phyloP scores from a whole-genome alignment of 2,329 filamentous ascomycete genomes.

The Tricladium varicosporioides region DNA sequence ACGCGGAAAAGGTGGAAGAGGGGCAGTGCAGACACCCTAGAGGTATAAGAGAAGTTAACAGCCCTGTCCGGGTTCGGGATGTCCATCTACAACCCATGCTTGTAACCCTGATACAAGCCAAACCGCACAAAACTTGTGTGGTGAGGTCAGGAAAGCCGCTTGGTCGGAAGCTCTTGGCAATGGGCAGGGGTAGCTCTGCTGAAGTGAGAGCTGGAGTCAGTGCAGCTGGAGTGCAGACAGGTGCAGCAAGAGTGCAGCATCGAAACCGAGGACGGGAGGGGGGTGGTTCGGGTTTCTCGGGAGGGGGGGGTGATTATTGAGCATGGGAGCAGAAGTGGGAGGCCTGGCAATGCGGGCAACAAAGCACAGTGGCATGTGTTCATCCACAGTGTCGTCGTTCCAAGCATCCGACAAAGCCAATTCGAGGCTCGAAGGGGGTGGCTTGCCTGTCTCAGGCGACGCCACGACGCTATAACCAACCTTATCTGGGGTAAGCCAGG shows the following conservation, averaged over 20 bases:
- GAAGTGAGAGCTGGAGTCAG: constrained; percentile 7
- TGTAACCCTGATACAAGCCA: constrained; percentile 34
- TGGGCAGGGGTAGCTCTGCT: neutral
- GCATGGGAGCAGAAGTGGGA: too few species aligned
- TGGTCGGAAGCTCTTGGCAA: constrained; percentile 26
- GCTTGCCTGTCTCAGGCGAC: constrained; percentile 32
- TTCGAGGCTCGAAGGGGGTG: constrained; percentile 27
- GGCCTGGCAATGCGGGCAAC: too few species aligned
- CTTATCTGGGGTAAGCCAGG: constrained; percentile 32
- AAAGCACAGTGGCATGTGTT: constrained; percentile 18
- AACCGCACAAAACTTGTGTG: constrained; percentile 31
- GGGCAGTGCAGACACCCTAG: constrained; percentile 49
- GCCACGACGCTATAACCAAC: constrained; percentile 26
- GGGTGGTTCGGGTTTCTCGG: neutral
- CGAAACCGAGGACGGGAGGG: neutral
- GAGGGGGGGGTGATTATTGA: neutral
- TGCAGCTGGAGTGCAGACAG: neutral
- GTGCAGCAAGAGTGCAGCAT: too few species aligned
- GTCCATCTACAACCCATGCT: constrained; percentile 29
- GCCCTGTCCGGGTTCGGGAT: constrained; percentile 33
- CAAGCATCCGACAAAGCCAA: neutral
- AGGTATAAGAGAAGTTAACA: constrained; percentile 48
- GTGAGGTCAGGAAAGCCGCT: constrained; percentile 29
- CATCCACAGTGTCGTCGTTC: constrained; percentile 19
- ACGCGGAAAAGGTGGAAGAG: constrained; percentile 41